These are phyloP conservation scores for Trichoderma erinaceum DNA, from an alignment of 495 filamentous ascomycete genomes.

Conservation along the genomic window DNA sequence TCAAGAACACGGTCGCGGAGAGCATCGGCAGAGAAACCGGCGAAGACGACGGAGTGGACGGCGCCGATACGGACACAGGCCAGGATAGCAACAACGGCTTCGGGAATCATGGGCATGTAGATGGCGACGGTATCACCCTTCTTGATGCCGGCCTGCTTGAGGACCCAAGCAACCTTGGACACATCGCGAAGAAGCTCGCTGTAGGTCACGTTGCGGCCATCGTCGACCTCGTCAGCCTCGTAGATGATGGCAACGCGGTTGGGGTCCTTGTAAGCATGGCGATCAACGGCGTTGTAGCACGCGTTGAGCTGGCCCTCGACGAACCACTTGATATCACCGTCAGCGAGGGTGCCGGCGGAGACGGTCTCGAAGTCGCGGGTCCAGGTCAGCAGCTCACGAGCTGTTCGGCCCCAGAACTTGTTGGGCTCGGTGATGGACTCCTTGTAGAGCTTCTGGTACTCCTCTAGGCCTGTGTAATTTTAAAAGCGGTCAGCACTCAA, in stretches of 20 bases:
- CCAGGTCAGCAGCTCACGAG: constrained; percentile 87
- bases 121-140: constrained; percentile 97
- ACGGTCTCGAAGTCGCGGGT: constrained; percentile 89
- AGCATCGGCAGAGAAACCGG: constrained; percentile 95
- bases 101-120: constrained; percentile 98
- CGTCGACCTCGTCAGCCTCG: constrained; percentile 85
- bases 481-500: constrained; percentile 16
- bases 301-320: constrained; percentile 89
- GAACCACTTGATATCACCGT: constrained; percentile 93
- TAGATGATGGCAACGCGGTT: constrained; percentile 95
- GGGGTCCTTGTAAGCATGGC: constrained; percentile 89
- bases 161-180: constrained; percentile 72
- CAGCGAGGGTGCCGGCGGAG: constrained; percentile 63
- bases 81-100: constrained; percentile 85
- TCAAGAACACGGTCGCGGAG: constrained; percentile 93
- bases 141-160: constrained; percentile 91
- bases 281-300: constrained; percentile 95
- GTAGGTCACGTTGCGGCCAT: constrained; percentile 88
- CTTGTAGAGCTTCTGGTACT: constrained; percentile 91
- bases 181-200: constrained; percentile 91
- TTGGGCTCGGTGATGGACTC: constrained; percentile 89
- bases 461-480: constrained; percentile 51
- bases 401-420: constrained; percentile 83
- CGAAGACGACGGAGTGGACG: constrained; percentile 97
- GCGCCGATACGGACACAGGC: constrained; percentile 90